Percentiles rank a stretch among this genome's conserved stretches.
phyloP scores from a whole-genome alignment of 176 grass and related monocot species.

The Puccinellia tenuiflora region DNA sequence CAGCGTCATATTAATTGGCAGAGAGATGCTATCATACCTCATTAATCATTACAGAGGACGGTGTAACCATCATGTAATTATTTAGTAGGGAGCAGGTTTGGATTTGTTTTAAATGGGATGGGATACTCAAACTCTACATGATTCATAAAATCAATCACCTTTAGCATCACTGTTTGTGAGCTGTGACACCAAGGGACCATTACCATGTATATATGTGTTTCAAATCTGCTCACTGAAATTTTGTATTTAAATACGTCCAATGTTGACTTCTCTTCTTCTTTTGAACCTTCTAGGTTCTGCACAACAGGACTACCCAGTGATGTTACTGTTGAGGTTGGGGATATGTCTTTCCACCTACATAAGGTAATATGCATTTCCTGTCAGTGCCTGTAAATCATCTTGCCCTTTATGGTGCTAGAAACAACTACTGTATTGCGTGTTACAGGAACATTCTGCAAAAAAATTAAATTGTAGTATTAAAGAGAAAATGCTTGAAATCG shows the following conservation, averaged over 20 bases:
- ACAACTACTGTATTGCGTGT: not conserved
- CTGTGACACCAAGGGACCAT: not conserved
- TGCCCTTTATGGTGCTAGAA: not conserved
- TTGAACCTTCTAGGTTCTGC: constrained; percentile 73
- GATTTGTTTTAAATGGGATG: constrained; percentile 7
- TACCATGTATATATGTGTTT: not conserved
- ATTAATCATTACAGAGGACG: constrained; percentile 23
- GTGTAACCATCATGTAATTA: constrained; percentile 21
- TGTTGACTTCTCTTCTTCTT: constrained; percentile 8
- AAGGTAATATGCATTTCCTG: constrained; percentile 51
- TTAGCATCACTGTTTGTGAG: not conserved
- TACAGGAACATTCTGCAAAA: not conserved
- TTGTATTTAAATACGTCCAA: not conserved
- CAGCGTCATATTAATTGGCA: constrained; percentile 31
- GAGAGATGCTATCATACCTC: constrained; percentile 13
- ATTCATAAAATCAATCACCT: constrained; percentile 9
- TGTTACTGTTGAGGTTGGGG: constrained; percentile 81
- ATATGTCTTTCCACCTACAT: constrained; percentile 98
- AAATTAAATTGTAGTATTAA: not conserved
- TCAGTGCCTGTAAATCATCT: not conserved
- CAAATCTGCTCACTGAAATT: not conserved
- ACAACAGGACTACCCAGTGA: constrained; percentile 89
- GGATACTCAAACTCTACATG: not conserved
- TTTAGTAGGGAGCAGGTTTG: constrained; percentile 19
- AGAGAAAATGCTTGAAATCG: not conserved